A percentile compares a stretch with the other conserved stretches of the same genome.
Conservation (phyloP, 371 early-diverging fungal genomes). For the Mucor circinelloides region DNA sequence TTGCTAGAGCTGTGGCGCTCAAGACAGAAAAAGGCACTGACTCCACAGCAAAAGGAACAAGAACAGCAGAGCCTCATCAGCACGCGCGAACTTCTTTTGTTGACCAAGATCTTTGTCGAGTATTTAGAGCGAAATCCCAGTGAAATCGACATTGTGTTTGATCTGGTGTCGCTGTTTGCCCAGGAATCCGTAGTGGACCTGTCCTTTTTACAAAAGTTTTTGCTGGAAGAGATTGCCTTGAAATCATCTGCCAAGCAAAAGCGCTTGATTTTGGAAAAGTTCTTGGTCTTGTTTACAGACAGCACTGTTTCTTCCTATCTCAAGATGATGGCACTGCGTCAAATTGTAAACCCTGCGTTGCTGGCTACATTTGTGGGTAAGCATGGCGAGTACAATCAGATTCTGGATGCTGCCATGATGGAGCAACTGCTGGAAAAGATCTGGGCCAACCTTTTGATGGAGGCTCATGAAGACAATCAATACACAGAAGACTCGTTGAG, state of each 20-base stretch:
- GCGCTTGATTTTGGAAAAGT: constrained; percentile 67
- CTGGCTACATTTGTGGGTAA: constrained; percentile 60
- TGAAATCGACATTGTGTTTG: constrained; percentile 75
- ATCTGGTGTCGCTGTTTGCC: constrained; percentile 75
- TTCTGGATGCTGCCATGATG: constrained; percentile 71
- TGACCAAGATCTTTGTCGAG: constrained; percentile 74
- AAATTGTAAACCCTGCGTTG: constrained; percentile 83
- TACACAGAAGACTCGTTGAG: constrained; percentile 74
- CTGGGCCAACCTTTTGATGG: constrained; percentile 69
- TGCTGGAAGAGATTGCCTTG: constrained; percentile 69
- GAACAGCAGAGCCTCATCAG: constrained; percentile 53
- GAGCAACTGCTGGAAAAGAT: constrained; percentile 67
- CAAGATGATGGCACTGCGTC: constrained; percentile 71
- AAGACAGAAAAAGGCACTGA: constrained; percentile 30
- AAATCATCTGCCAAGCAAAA: constrained; percentile 61
- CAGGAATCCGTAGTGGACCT: constrained; percentile 74
- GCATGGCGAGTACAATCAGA: constrained; percentile 49
- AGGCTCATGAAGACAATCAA: constrained; percentile 56
- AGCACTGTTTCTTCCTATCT: constrained; percentile 42
- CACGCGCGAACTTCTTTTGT: constrained; percentile 57
- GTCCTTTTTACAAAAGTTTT: constrained; percentile 71
- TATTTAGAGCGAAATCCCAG: constrained; percentile 62
- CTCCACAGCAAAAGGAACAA: constrained; percentile 54
- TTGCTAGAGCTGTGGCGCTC: constrained; percentile 61
- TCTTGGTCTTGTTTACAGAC: constrained; percentile 65